Percentiles rank a stretch among this genome's conserved stretches.
Conservation (phyloP, 1,284 basidiomycete genomes). For the Phellinidium pouzarii region DNA sequence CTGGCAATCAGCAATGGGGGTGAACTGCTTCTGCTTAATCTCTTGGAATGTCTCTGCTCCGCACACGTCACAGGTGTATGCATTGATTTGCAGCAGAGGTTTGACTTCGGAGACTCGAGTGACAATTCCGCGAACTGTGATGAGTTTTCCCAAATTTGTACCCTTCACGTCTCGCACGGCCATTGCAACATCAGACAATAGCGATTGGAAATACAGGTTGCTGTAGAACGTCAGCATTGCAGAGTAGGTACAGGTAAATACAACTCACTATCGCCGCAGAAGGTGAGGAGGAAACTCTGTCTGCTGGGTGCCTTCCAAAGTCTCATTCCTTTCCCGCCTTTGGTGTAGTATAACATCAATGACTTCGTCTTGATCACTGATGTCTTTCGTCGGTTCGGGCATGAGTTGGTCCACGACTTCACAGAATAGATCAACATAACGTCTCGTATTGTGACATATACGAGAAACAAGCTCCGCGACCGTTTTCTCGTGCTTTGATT, state of each 20-base stretch:
- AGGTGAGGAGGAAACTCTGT: slow-evolving; percentile 83
- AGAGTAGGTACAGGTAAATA: background rate
- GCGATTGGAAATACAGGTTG: slow-evolving; percentile 90
- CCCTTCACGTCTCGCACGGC: slow-evolving; percentile 92
- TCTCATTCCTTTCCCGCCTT: slow-evolving; percentile 79
- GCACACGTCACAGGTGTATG: slow-evolving; percentile 97
- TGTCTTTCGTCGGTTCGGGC: slow-evolving; percentile 83
- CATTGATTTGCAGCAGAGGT: slow-evolving; percentile 93
- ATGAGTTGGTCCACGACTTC: slow-evolving; percentile 87
- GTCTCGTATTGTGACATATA: slow-evolving; percentile 81
- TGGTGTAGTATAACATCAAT: slow-evolving; percentile 95
- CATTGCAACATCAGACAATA: slow-evolving; percentile 64
- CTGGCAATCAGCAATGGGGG: slow-evolving; percentile 84
- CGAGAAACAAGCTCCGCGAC: slow-evolving; percentile 62
- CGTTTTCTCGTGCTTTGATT: slow-evolving; percentile 57
- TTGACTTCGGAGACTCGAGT: slow-evolving; percentile 99
- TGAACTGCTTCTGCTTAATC: slow-evolving; percentile 89
- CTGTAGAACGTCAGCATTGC: slow-evolving; percentile 37
- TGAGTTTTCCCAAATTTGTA: slow-evolving; percentile 80
- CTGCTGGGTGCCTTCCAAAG: slow-evolving; percentile 59
- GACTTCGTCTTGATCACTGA: slow-evolving; percentile 84
- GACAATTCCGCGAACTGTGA: slow-evolving; percentile 96
- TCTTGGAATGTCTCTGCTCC: slow-evolving; percentile 99
- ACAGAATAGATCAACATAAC: slow-evolving; percentile 87
- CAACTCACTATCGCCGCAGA: slow-evolving; percentile 86